Conservation (phyloP, 148 eudicot genomes). For the Rhododendron mucronatum region DNA sequence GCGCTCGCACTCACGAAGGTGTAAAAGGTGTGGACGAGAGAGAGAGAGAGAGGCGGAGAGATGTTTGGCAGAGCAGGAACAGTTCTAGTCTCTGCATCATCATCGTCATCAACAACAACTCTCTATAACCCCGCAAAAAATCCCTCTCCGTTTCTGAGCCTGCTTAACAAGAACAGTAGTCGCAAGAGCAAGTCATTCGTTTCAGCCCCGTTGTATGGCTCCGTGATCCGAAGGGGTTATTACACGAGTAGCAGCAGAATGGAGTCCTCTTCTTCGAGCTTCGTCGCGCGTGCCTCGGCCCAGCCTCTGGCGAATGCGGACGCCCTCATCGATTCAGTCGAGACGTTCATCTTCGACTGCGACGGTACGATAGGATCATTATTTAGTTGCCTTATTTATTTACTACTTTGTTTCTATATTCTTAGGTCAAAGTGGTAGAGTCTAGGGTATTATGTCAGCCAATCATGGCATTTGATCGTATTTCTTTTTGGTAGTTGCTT, state of each 20-base stretch:
- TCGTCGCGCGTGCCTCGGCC: slow-evolving; percentile 45
- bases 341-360: slow-evolving; percentile 86
- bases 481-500: too few species aligned
- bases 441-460: not conserved
- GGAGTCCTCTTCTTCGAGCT: slow-evolving; percentile 18
- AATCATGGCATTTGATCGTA: too few species aligned
- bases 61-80: slow-evolving; percentile 32
- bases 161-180: not conserved
- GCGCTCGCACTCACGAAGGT: not conserved
- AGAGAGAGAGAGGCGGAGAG: not conserved
- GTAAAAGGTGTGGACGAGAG: not conserved
- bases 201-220: slow-evolving; percentile 20
- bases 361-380: slow-evolving; percentile 42
- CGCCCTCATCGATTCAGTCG: slow-evolving; percentile 73
- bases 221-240: slow-evolving; percentile 9
- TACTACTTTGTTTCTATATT: not conserved
- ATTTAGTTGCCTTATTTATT: not conserved
- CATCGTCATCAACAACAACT: slow-evolving; percentile 10
- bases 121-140: not conserved
- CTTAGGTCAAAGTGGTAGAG: not conserved
- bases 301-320: slow-evolving; percentile 58
- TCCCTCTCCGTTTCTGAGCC: slow-evolving; percentile 9
- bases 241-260: slow-evolving; percentile 21
- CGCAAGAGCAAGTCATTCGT: slow-evolving; percentile 2
- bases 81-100: not conserved